A percentile compares a stretch with the other conserved stretches of the same genome.
These are phyloP conservation scores for Calycina marina DNA, from an alignment of 2,329 filamentous ascomycete species.

Conservation along the genomic window DNA sequence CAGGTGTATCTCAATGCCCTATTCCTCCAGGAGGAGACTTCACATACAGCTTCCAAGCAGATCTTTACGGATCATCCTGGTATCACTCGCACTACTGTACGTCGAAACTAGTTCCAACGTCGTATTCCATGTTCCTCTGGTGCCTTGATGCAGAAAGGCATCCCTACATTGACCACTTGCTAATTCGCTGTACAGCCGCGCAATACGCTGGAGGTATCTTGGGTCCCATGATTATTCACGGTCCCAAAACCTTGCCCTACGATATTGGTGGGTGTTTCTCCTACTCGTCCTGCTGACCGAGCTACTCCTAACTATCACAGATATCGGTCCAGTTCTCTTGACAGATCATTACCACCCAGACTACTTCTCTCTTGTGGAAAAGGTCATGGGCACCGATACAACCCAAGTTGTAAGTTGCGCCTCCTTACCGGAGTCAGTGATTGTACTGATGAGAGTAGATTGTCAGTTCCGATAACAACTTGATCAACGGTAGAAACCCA, in stretches of 20 bases:
- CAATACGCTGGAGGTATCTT: constrained; percentile 40
- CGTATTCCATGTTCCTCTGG: too few species aligned
- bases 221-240: constrained; percentile 46
- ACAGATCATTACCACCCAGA: constrained; percentile 26
- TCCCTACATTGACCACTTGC: too few species aligned
- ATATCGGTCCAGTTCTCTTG: constrained; percentile 39
- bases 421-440: background rate
- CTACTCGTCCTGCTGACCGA: background rate
- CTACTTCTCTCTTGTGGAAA: constrained; percentile 33
- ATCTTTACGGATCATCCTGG: constrained; percentile 35
- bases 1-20: constrained; percentile 46
- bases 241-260: constrained; percentile 40
- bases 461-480: constrained; percentile 20
- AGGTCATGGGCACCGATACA: constrained; percentile 25
- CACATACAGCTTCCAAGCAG: constrained; percentile 18
- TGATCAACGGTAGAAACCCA: constrained; percentile 23
- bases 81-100: constrained; percentile 50
- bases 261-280: constrained; percentile 30
- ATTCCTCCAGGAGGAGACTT: constrained; percentile 32
- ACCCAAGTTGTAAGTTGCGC: constrained; percentile 1
- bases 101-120: too few species aligned
- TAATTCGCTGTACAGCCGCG: too few species aligned
- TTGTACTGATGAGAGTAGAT: constrained; percentile 4
- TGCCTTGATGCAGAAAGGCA: too few species aligned
- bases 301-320: constrained; percentile 3